phyloP scores from a whole-genome alignment of 352 stramenopile species.

The Elongisporangium undulatum region DNA sequence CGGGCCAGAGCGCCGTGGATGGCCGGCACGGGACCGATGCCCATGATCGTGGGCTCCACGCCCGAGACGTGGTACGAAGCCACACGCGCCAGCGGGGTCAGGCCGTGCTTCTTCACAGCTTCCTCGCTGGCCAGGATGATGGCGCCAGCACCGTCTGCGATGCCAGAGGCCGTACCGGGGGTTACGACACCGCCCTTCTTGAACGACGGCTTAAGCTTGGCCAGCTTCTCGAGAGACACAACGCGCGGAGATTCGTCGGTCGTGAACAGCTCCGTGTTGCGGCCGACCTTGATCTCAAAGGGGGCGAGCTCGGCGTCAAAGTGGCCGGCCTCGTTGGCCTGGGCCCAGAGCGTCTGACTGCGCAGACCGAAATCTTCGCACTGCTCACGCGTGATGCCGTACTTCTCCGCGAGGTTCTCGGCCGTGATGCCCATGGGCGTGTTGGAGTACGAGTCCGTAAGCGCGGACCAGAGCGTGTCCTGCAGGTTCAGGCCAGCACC shows the following conservation, averaged over 20 bases:
- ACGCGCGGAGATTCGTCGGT: slow-evolving; percentile 76
- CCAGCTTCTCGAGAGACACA: slow-evolving; percentile 82
- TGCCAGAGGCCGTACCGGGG: slow-evolving; percentile 94
- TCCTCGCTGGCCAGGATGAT: slow-evolving; percentile 94
- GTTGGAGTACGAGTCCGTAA: slow-evolving; percentile 94
- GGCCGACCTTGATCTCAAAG: slow-evolving; percentile 87
- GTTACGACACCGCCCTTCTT: slow-evolving; percentile 98
- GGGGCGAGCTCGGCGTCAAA: slow-evolving; percentile 96
- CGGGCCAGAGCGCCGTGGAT: slow-evolving; percentile 91
- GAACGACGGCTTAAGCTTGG: slow-evolving; percentile 94
- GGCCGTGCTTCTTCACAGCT: slow-evolving; percentile 89
- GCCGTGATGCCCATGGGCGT: slow-evolving; percentile 98
- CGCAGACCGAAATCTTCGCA: slow-evolving; percentile 94
- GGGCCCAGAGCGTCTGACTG: slow-evolving; percentile 91
- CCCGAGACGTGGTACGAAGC: slow-evolving; percentile 91
- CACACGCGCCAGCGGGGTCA: slow-evolving; percentile 92
- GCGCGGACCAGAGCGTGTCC: slow-evolving; percentile 95
- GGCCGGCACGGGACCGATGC: slow-evolving; percentile 95
- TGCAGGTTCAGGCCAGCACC: slow-evolving; percentile 91
- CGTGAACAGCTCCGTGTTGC: slow-evolving; percentile 82
- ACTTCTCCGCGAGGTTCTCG: slow-evolving; percentile 97
- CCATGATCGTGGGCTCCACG: slow-evolving; percentile 97
- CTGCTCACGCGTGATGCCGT: slow-evolving; percentile 91
- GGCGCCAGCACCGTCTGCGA: slow-evolving; percentile 95
- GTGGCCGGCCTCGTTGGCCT: slow-evolving; percentile 87